A percentile compares a stretch with the other conserved stretches of the same genome.
phyloP scores from a whole-genome alignment of 371 early-diverging fungal genomes.

The Parasitella parasitica region DNA sequence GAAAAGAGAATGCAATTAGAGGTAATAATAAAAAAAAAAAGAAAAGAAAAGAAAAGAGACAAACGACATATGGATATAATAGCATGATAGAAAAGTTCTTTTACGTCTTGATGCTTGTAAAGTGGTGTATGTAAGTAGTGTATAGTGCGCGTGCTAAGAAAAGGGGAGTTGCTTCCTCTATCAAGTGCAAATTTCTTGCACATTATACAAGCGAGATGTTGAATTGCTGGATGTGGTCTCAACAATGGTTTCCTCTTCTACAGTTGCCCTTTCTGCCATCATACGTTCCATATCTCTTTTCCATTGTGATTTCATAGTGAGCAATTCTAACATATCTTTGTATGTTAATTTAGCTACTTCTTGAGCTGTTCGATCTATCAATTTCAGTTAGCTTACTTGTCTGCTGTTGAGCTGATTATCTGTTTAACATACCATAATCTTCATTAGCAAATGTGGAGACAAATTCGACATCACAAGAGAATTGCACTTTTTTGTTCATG shows the following conservation, averaged over 20 bases:
- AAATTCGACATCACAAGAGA: conserved; percentile 39
- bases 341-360: conserved; percentile 52
- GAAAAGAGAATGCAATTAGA: not conserved
- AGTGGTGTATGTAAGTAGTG: not conserved
- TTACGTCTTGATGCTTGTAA: not conserved
- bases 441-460: conserved; percentile 48
- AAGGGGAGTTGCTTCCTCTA: not conserved
- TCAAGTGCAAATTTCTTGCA: conserved; percentile 27
- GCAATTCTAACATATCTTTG: conserved; percentile 46
- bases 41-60: not conserved
- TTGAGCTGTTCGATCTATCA: conserved; percentile 47
- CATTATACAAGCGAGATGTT: conserved; percentile 14
- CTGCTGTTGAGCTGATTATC: not conserved
- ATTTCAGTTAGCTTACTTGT: not conserved
- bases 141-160: not conserved
- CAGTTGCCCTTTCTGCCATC: conserved; percentile 28
- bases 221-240: conserved; percentile 1
- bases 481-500: conserved; percentile 43
- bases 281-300: conserved; percentile 46
- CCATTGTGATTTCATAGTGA: conserved; percentile 48
- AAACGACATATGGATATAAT: not conserved
- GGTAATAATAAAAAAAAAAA: too few species aligned
- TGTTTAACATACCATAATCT: conserved; percentile 39
- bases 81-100: not conserved
- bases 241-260: conserved; percentile 10